These are phyloP conservation scores for Leccinum uliginosum DNA, from an alignment of 768 basidiomycete species.

Conservation along the genomic window DNA sequence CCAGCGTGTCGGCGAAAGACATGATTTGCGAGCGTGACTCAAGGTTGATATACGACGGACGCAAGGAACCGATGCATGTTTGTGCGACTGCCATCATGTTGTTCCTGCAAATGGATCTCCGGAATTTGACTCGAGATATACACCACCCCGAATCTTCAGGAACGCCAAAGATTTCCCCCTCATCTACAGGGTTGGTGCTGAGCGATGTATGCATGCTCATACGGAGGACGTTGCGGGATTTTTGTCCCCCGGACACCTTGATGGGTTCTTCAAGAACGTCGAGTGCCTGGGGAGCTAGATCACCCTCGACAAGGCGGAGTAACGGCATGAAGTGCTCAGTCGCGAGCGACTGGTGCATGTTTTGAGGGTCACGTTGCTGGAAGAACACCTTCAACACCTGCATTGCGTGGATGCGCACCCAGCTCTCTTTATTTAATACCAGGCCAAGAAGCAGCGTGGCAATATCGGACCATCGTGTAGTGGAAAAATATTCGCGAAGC, in stretches of 20 bases:
- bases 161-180: slow-evolving; percentile 75
- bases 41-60: slow-evolving; percentile 71
- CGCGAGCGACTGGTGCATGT: slow-evolving; percentile 67
- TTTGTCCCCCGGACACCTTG: slow-evolving; percentile 68
- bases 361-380: slow-evolving; percentile 77
- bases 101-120: slow-evolving; percentile 59
- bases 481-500: slow-evolving; percentile 80
- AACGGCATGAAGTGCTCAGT: slow-evolving; percentile 90
- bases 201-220: slow-evolving; percentile 79
- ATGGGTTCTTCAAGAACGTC: slow-evolving; percentile 94
- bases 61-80: slow-evolving; percentile 66
- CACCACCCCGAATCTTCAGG: slow-evolving; percentile 86
- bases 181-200: slow-evolving; percentile 43
- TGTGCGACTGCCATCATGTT: slow-evolving; percentile 86
- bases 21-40: slow-evolving; percentile 47
- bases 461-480: slow-evolving; percentile 72
- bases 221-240: slow-evolving; percentile 81
- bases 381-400: slow-evolving; percentile 87
- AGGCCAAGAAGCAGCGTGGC: slow-evolving; percentile 84
- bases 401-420: slow-evolving; percentile 80
- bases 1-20: slow-evolving; percentile 35
- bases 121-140: slow-evolving; percentile 61
- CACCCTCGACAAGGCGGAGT: slow-evolving; percentile 81
- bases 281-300: slow-evolving; percentile 78
- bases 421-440: slow-evolving; percentile 75